Evolutionary conservation across 306 rosid species (phyloP).

Genomic region (Morella rubra): DNA sequence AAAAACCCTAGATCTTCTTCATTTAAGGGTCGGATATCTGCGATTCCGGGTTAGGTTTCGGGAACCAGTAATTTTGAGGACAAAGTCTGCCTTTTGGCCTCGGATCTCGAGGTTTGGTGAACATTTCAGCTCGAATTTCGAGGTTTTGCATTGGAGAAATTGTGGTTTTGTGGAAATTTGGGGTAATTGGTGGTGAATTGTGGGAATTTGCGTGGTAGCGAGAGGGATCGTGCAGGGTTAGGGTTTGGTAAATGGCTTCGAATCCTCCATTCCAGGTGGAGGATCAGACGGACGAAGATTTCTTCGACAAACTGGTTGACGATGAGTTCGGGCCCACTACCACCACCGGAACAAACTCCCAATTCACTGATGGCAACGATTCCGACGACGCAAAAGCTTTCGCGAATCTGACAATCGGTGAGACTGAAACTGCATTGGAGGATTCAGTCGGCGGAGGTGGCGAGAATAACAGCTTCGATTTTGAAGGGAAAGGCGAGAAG

Average conservation of each 20-base stretch:
- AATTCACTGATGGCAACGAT: conserved; percentile 40
- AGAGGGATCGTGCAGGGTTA: conserved; percentile 32
- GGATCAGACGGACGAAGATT: conserved; percentile 91
- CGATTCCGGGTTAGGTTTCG: conserved; percentile 25
- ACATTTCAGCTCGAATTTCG: conserved; percentile 34
- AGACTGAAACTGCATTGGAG: conserved; percentile 38
- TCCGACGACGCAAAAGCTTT: conserved; percentile 61
- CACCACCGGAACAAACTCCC: conserved; percentile 19
- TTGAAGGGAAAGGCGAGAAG: conserved; percentile 22
- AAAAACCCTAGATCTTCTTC: conserved; percentile 48
- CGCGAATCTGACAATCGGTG: conserved; percentile 49
- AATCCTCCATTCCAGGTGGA: conserved; percentile 81
- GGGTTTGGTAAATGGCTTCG: conserved; percentile 66
- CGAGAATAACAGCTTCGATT: conserved; percentile 13
- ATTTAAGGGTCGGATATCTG: conserved; percentile 25
- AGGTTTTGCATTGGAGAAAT: conserved; percentile 27
- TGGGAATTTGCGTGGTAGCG: conserved; percentile 31
- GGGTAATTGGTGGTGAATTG: conserved; percentile 23
- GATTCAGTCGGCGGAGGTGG: conserved; percentile 29
- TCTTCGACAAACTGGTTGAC: conserved; percentile 84
- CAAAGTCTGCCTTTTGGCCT: conserved; percentile 8
- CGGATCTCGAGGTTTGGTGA: conserved; percentile 49
- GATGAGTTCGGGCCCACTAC: conserved; percentile 50
- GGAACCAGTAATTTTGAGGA: conserved; percentile 24
- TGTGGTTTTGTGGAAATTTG: conserved; percentile 14